Conservation (phyloP, 495 filamentous ascomycete genomes). For the Aspergillus ostianus region DNA sequence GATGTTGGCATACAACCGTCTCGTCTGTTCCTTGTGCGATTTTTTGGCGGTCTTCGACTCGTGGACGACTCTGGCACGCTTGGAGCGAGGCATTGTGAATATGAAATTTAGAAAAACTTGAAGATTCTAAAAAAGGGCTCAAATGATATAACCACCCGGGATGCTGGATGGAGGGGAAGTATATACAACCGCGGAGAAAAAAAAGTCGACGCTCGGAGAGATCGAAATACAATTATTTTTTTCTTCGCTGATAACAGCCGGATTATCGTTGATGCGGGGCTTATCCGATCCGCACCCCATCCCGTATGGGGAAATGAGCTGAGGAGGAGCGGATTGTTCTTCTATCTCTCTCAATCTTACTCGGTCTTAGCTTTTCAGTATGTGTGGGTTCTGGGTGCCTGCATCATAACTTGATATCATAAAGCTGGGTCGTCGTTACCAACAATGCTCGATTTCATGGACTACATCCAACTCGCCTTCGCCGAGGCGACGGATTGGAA, state of each 20-base stretch:
- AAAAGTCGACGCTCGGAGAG: slow-evolving; percentile 11
- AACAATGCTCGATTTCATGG: slow-evolving; percentile 96
- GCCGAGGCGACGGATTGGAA: slow-evolving; percentile 85
- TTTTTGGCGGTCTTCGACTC: slow-evolving; percentile 90
- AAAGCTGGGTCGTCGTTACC: slow-evolving; percentile 1
- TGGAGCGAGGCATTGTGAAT: slow-evolving; percentile 87
- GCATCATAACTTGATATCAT: not conserved
- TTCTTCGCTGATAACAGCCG: slow-evolving; percentile 44
- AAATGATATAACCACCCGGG: not conserved
- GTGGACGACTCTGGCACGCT: slow-evolving; percentile 84
- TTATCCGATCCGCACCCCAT: slow-evolving; percentile 31
- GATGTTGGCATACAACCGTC: slow-evolving; percentile 83
- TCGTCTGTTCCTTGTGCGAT: slow-evolving; percentile 80
- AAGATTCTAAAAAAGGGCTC: not conserved
- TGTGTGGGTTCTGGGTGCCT: not conserved
- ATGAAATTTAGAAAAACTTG: slow-evolving; percentile 1
- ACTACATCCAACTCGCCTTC: slow-evolving; percentile 93
- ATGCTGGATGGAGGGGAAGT: slow-evolving; percentile 1
- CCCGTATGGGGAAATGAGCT: slow-evolving; percentile 38
- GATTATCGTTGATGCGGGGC: slow-evolving; percentile 38
- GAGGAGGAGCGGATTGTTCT: not conserved
- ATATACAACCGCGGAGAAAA: slow-evolving; percentile 17
- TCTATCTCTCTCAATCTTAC: slow-evolving; percentile 1
- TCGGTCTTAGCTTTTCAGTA: not conserved
- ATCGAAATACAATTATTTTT: slow-evolving; percentile 26